Base-by-base conservation (phyloP, 345 rosid species). In the Populus ilicifolia region DNA sequence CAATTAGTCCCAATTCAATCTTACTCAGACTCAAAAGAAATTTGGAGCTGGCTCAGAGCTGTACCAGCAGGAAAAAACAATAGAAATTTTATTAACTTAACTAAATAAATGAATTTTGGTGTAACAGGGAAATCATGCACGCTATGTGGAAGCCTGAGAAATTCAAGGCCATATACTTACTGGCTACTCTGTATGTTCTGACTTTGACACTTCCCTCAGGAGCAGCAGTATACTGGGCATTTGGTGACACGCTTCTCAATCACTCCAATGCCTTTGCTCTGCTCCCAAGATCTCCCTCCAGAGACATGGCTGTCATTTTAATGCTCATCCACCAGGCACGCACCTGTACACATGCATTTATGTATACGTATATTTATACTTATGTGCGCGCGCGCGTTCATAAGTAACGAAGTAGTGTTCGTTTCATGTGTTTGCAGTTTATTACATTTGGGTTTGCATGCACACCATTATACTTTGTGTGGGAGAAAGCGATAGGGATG, bases 61-160 rank as follows among this genome's bases (percentile, higher is more conserved):
- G 63, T 1, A 56, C 4, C 27, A n/a, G 63, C 1, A 8, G 12
- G 62, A 8, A n/a, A n/a, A n/a, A 56, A n/a, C 1, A 3, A n/a
- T 3, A 56, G 29, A 56, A 56, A 56, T 56, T 25, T 33, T 33
- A 33, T 33, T 33, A 33, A 33, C 5, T 33, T 41, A n/a, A 59
- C 64, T 59, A 23, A 59, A 59, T 29, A 59, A 17, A 63, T 65
- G 68, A 66, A 69, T 3, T 18, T 70, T 71, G 41, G 35, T 4
- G 66, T 43, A 17, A 63, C 91, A 96, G 99, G 85, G 98, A 96
- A 82, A 84, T 96, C 8, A 96, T 96, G 99, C 99, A 96, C 72
- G 99, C 99, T 27, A 95, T 95, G 99, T 95, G 99, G 99, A 95
- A 95, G 85, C 99, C 99, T 3, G 94, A 96, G 82, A 93, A 93